Evolutionary conservation across 768 basidiomycete genomes (phyloP).

Genomic region (Panus rudis): DNA sequence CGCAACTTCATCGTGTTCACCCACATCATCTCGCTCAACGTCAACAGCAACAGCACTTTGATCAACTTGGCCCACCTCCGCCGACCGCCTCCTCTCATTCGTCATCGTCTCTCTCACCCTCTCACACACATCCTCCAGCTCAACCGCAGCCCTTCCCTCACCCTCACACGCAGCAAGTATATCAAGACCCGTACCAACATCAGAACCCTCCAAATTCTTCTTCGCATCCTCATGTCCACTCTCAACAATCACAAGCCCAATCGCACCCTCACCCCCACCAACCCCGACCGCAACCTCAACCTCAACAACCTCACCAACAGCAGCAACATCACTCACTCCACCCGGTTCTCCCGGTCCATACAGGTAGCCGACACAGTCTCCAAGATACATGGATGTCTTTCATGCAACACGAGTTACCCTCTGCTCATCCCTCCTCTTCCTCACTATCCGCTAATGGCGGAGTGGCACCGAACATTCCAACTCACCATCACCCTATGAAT

Average conservation of each 20-base stretch:
- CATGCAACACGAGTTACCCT: conserved; percentile 37
- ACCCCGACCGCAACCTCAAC: conserved; percentile 16
- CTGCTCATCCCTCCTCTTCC: too few species aligned
- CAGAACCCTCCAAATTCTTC: not conserved
- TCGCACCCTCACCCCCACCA: conserved; percentile 11
- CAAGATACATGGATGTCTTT: conserved; percentile 70
- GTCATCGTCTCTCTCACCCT: too few species aligned
- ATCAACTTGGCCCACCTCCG: too few species aligned
- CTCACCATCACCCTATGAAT: too few species aligned
- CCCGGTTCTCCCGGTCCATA: conserved; percentile 44
- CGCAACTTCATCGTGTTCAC: not conserved
- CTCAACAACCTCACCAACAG: too few species aligned
- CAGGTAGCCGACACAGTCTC: conserved; percentile 46
- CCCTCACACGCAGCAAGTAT: not conserved
- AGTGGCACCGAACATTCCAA: too few species aligned
- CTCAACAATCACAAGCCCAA: not conserved
- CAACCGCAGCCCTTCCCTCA: not conserved
- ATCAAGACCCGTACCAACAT: not conserved
- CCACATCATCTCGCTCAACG: not conserved
- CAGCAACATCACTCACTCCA: too few species aligned
- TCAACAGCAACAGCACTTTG: not conserved
- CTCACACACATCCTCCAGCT: not conserved
- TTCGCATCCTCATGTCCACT: not conserved
- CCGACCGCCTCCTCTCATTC: too few species aligned
- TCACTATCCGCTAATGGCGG: too few species aligned